Evolutionary conservation across 139 green algal species (phyloP), one percentile per base, ranked within the genome.

Genomic region (Eudorina sp.): DNA sequence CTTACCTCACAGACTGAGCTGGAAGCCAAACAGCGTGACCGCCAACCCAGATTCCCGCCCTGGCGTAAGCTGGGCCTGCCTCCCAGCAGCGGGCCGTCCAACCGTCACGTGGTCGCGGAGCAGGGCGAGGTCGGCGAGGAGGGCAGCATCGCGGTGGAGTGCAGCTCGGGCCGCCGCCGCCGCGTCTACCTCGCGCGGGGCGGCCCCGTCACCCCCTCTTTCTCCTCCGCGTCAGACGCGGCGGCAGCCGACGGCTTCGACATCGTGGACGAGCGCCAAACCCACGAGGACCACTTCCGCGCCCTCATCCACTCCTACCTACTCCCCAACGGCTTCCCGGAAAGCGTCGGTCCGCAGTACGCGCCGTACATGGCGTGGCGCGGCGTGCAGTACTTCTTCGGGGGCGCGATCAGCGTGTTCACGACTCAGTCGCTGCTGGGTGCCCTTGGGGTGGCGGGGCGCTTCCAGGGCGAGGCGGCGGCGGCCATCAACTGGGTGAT

Each of bases 401-500:
- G 96, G 0, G 95, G 96, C 43, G 94, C 93, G 64, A 95, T 96
- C 84, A 88, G 72, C 25, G 95, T 97, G 18, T 97, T 95, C 90
- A 96, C 95, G 53, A 96, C 94, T 18, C 93, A 92, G 87, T 94
- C 90, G n/a, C 93, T 98, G 86, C 90, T 98, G 83, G 84, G 87
- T 11, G 90, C 95, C 9, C 77, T 98, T 62, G 96, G 96, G 0
- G 89, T 98, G 38, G 83, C 73, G 1, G 70, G 84, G 34, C 91
- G 87, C 70, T 91, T 80, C 66, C 46, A 31, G 27, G 87, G 91
- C 23, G 93, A 95, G 64, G 93, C 95, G 9, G 94, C 95, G 0
- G 95, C 97, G 0, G 96, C 96, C 41, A 97, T 98, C 89, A 98
- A 98, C 91, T 98, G 96, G 96, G 96, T 97, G 4, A 91, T 91